Conservation (phyloP, 306 rosid genomes). For the Cucurbita maxima region DNA sequence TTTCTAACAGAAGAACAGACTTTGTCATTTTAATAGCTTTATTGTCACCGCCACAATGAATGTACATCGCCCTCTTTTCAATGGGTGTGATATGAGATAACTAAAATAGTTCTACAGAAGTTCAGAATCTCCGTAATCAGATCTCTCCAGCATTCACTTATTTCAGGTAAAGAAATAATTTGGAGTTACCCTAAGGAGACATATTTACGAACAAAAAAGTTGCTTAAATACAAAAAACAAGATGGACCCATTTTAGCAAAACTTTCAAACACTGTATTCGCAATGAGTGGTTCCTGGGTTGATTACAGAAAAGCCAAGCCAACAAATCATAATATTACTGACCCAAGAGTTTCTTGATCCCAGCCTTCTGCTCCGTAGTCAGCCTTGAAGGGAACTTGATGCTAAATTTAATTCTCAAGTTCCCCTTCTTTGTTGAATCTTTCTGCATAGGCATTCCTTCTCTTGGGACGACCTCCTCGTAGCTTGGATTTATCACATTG, state of each 20-base stretch:
- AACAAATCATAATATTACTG: slow-evolving; percentile 6
- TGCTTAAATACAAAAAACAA: neutral
- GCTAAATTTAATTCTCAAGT: slow-evolving; percentile 42
- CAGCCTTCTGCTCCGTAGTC: slow-evolving; percentile 41
- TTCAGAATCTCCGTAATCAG: neutral
- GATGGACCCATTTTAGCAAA: neutral
- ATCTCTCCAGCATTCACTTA: neutral
- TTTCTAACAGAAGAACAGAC: neutral
- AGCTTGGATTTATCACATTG: slow-evolving; percentile 36
- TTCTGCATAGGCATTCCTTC: slow-evolving; percentile 56
- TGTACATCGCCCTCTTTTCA: neutral
- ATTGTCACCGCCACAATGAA: neutral
- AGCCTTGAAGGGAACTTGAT: slow-evolving; percentile 42
- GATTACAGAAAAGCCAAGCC: slow-evolving; percentile 3
- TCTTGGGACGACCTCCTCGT: slow-evolving; percentile 37
- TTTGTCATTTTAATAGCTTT: neutral
- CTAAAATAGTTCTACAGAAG: neutral
- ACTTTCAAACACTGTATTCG: neutral
- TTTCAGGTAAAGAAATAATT: neutral
- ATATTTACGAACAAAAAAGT: neutral
- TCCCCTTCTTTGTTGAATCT: slow-evolving; percentile 47
- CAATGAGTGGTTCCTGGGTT: neutral
- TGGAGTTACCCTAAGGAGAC: neutral
- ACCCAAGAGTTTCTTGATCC: slow-evolving; percentile 41
- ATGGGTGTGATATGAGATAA: neutral